Percentiles rank a stretch among this genome's conserved stretches.
These are phyloP conservation scores for Fusarium coffeatum DNA, from an alignment of 2,329 filamentous ascomycete genomes.

Conservation along the genomic window DNA sequence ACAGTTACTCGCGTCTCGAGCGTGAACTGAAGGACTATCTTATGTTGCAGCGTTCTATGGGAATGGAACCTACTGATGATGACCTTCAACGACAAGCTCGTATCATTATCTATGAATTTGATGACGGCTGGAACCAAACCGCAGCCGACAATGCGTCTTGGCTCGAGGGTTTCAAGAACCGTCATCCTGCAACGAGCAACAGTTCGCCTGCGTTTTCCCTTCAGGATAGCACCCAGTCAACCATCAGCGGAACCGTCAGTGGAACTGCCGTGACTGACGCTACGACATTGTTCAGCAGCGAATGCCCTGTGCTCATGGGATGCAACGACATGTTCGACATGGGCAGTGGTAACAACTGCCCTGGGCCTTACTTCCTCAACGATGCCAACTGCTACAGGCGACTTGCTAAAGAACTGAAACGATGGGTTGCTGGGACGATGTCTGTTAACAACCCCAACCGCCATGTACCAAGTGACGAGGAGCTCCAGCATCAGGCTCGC, in stretches of 20 bases:
- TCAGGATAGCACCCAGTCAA: slow-evolving; percentile 35
- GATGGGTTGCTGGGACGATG: slow-evolving; percentile 65
- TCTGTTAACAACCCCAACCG: slow-evolving; percentile 70
- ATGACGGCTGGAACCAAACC: slow-evolving; percentile 74
- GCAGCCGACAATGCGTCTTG: slow-evolving; percentile 67
- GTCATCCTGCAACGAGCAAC: slow-evolving; percentile 51
- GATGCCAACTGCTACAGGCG: slow-evolving; percentile 71
- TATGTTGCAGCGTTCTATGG: slow-evolving; percentile 56
- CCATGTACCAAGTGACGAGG: slow-evolving; percentile 70
- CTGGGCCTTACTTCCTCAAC: slow-evolving; percentile 62
- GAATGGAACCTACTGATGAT: slow-evolving; percentile 63
- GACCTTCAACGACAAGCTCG: slow-evolving; percentile 68
- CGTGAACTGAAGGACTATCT: slow-evolving; percentile 66
- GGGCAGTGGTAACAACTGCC: slow-evolving; percentile 14
- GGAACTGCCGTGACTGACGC: slow-evolving; percentile 31
- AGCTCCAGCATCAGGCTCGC: slow-evolving; percentile 71
- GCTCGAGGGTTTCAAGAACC: slow-evolving; percentile 64
- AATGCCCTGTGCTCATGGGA: slow-evolving; percentile 21
- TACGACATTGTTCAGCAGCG: slow-evolving; percentile 27
- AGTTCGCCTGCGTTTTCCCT: slow-evolving; percentile 44
- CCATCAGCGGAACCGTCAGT: background rate
- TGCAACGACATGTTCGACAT: slow-evolving; percentile 7
- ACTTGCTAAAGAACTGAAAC: slow-evolving; percentile 63
- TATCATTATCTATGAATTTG: slow-evolving; percentile 70
- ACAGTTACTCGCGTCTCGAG: slow-evolving; percentile 68